These are phyloP conservation scores for Ceratocystis colombiana DNA, from an alignment of 2,329 filamentous ascomycete species.

Conservation along the genomic window DNA sequence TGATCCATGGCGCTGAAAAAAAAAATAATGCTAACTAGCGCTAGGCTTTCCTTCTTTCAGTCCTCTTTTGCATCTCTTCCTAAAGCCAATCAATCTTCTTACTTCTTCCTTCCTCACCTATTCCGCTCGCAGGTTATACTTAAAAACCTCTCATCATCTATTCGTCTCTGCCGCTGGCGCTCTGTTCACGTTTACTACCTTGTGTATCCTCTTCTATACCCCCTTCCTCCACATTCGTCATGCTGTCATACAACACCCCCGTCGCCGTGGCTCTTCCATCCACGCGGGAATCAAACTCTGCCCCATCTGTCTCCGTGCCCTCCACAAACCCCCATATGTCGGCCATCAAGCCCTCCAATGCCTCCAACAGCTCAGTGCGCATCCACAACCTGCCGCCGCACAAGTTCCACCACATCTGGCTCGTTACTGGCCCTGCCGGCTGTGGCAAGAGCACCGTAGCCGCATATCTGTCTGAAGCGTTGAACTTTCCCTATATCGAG, in stretches of 20 bases:
- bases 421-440: slow-evolving; percentile 68
- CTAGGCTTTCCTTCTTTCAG: background rate
- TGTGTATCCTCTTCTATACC: slow-evolving; percentile 8
- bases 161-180: background rate
- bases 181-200: background rate
- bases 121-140: background rate
- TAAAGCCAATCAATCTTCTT: background rate
- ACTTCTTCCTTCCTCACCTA: background rate
- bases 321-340: slow-evolving; percentile 14
- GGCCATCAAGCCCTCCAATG: slow-evolving; percentile 20
- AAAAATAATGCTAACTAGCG: slow-evolving; percentile 5
- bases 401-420: slow-evolving; percentile 60
- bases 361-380: slow-evolving; percentile 6
- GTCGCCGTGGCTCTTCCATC: slow-evolving; percentile 32
- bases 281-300: slow-evolving; percentile 23
- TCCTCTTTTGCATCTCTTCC: background rate
- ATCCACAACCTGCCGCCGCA: slow-evolving; percentile 26
- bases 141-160: background rate
- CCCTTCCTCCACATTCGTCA: slow-evolving; percentile 29
- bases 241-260: slow-evolving; percentile 44
- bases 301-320: slow-evolving; percentile 28
- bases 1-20: slow-evolving; percentile 10
- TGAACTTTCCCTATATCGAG: slow-evolving; percentile 62
- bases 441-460: slow-evolving; percentile 72
- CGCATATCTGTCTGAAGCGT: slow-evolving; percentile 49